Conservation (phyloP, 2,329 filamentous ascomycete species). For the Botrytis sinoallii region DNA sequence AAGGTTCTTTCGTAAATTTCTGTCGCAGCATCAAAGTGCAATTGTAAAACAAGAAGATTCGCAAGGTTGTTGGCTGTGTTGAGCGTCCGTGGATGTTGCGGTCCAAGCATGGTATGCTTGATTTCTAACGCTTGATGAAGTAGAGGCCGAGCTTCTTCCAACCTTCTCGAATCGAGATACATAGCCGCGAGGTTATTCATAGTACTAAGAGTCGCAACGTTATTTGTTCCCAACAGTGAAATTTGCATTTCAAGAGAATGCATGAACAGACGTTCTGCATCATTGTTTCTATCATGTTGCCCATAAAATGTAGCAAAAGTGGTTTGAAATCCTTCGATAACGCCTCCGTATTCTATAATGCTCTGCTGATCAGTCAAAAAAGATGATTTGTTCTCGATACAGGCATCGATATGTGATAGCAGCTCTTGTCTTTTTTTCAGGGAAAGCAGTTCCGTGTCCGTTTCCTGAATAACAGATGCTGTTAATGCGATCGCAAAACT, state of each 20-base stretch:
- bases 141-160: conserved; percentile 31
- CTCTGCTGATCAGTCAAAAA: conserved; percentile 9
- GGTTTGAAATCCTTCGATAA: conserved; percentile 6
- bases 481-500: neutral
- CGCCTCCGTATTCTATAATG: conserved; percentile 17
- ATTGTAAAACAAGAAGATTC: conserved; percentile 30
- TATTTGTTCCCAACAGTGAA: conserved; percentile 13
- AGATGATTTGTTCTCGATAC: conserved; percentile 3
- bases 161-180: conserved; percentile 31
- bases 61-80: conserved; percentile 33
- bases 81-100: conserved; percentile 26
- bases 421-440: conserved; percentile 11
- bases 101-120: conserved; percentile 16
- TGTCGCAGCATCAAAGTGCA: conserved; percentile 28
- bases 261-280: conserved; percentile 26
- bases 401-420: conserved; percentile 13
- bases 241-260: conserved; percentile 20
- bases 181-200: conserved; percentile 36
- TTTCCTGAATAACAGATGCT: conserved; percentile 2
- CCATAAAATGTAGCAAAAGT: conserved; percentile 20
- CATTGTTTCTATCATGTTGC: conserved; percentile 14
- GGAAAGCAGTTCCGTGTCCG: neutral
- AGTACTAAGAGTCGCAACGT: conserved; percentile 19
- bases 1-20: conserved; percentile 21
- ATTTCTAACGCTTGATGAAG: conserved; percentile 12